Base-by-base conservation (phyloP, 768 basidiomycete genomes). In the Phanerochaete carnosa region DNA sequence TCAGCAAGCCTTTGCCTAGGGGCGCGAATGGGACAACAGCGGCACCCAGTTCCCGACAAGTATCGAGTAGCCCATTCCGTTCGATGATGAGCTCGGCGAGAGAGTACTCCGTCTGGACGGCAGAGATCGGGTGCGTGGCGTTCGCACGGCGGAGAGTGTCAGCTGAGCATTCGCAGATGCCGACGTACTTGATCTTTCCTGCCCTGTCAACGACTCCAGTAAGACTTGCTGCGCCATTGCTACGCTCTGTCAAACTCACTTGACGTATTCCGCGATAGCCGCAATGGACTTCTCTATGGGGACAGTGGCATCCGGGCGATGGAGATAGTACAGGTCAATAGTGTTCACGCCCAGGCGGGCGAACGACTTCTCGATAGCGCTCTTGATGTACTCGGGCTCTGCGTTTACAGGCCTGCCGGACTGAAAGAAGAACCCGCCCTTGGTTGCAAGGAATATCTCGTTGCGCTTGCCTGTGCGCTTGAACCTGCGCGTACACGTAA, bases 391-490 rank as follows among this genome's bases (percentile, higher is more conserved):
- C 25, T 65, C 66, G 3, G 74, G 69, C 12, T 66, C 64, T 15
- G 70, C 66, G 50, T 70, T 62, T 37, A 69, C 57, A 2, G 52
- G 19, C 33, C 64, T 62, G 45, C 57, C 53, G 30, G 5, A 47
- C 25, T 39, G 60, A 61, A 39, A 58, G 39, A 28, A 53, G 56
- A 26, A 68, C 47, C 2, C 76, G 73, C 61, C 76, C 77, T 58
- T 78, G n/a, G 74, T 76, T 0, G 74, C 74, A 3, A 78, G 67
- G 68, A 78, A 78, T 32, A 85, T 83, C 19, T 82, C 74, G 33
- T 75, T 62, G 49, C 83, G 75, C 60, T 81, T 82, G 16, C 83
- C 83, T 15, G 79, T 81, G 22, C 75, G 73, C 62, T 80, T 77
- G 70, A 86, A 83, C 83, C 83, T 81, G 63, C 15, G 26, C 12